These are phyloP conservation scores for Diaporthe sp. DNA, from an alignment of 2,329 filamentous ascomycete genomes.

Conservation along the genomic window DNA sequence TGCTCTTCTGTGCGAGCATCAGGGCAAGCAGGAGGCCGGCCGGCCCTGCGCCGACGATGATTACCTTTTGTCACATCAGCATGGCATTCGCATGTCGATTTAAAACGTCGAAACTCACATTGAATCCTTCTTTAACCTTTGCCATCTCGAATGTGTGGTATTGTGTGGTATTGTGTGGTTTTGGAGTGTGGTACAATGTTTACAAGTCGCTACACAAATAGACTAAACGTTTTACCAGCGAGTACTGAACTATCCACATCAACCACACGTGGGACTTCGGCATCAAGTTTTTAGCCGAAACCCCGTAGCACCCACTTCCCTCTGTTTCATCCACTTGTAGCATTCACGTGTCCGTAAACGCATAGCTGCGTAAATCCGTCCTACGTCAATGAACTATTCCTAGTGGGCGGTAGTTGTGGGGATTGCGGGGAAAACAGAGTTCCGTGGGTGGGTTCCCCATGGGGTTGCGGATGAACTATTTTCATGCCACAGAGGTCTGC, in stretches of 20 bases:
- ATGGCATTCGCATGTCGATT: not conserved
- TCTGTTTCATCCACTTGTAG: not conserved
- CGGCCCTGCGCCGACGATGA: conserved; percentile 45
- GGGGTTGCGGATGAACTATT: conserved; percentile 26
- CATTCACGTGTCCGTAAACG: not conserved
- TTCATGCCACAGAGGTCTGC: not conserved
- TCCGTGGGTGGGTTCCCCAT: not conserved
- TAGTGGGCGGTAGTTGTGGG: not conserved
- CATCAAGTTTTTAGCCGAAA: conserved; percentile 7
- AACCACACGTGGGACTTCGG: not conserved
- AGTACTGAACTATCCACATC: not conserved
- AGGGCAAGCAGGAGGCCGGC: conserved; percentile 45
- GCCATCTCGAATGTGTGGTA: not conserved
- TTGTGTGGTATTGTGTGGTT: not conserved
- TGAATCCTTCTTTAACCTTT: not conserved
- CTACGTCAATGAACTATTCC: not conserved
- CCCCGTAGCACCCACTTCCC: not conserved
- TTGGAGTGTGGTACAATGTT: not conserved
- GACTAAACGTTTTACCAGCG: not conserved
- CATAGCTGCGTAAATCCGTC: not conserved
- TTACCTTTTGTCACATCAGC: conserved; percentile 37
- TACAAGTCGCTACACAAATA: not conserved
- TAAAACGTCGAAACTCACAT: not conserved
- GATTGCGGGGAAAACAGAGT: conserved; percentile 30
- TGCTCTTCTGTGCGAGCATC: conserved; percentile 44